phyloP scores from a whole-genome alignment of 768 basidiomycete genomes.

The Rhodosporidiobolus sp. region DNA sequence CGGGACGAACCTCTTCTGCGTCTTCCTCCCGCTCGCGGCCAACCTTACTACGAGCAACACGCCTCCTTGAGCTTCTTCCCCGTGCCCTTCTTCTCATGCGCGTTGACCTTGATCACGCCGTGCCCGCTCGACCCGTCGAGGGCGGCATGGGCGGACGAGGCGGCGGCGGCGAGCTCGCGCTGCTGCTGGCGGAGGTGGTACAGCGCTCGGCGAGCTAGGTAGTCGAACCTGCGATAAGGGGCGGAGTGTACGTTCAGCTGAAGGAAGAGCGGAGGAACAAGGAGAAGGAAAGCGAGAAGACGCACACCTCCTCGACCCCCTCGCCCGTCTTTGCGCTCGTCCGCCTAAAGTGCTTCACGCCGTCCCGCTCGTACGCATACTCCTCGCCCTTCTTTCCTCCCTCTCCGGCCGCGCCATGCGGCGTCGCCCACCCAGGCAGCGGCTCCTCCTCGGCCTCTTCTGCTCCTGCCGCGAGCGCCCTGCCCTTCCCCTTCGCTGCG shows the following conservation, averaged over 20 bases:
- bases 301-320: slow-evolving; percentile 25
- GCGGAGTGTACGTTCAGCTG: neutral
- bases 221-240: slow-evolving; percentile 10
- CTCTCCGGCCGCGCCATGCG: neutral
- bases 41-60: slow-evolving; percentile 11
- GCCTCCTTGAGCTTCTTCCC: slow-evolving; percentile 4
- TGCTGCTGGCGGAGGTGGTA: neutral
- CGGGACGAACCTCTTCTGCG: neutral
- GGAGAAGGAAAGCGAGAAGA: neutral
- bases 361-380: neutral
- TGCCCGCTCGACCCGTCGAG: neutral
- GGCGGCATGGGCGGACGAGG: neutral
- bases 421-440: neutral
- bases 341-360: slow-evolving; percentile 15
- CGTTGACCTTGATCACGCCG: slow-evolving; percentile 19
- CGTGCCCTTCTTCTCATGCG: neutral
- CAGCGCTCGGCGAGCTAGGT: slow-evolving; percentile 9
- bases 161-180: neutral
- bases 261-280: neutral
- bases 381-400: neutral
- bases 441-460: neutral
- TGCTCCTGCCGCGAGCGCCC: neutral
- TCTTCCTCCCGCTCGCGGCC: neutral
- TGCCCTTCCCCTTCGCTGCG: neutral
- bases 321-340: slow-evolving; percentile 26